Evolutionary conservation across 2,329 filamentous ascomycete genomes (phyloP), one percentile per base, ranked within the genome.

Genomic region (Colletotrichum sublineola): DNA sequence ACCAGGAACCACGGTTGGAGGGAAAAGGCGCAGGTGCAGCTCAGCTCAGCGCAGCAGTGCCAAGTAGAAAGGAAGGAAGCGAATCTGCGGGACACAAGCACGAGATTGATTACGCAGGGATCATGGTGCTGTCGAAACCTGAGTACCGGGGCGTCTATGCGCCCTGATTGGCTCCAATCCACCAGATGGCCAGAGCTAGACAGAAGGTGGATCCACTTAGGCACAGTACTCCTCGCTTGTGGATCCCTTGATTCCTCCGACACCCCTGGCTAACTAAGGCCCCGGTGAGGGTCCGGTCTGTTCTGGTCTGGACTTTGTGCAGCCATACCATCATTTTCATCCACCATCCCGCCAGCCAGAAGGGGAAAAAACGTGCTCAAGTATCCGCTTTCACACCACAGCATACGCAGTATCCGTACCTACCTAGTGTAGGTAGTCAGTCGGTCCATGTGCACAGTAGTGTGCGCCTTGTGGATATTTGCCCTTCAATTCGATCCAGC

Each of bases 191-290:
- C 53, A 55, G 29, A 18, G 46, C 46, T 15, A 44, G 33, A 52
- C 15, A 36, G 24, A 63, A 33, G 55, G 63, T 24, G 24, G 56
- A 9, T 20, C 18, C 7, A 20, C 55, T 40, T 38, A 24, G 24
- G 24, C 24, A 24, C 24, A 24, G 24, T 24, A 56, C 42, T 64
- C 18, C 67, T 66, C 31, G 52, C n/a, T 15, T 29, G 68, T 71
- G 68, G 65, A 69, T 72, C 69, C 66, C 66, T 69, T 72, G 69
- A 69, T 72, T 64, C 65, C 69, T 65, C 69, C 69, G 69, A 69
- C 53, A 68, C 65, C 69, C 69, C 69, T 72, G 69, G 58, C 55
- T 53, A 62, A 46, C 29, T 24, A 36, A 42, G 38, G 29, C 65
- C 46, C 48, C 20, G 57, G 56, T 46, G n/a, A n/a, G 48, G 62